A percentile compares a stretch with the other conserved stretches of the same genome.
Conservation (phyloP, 306 rosid genomes). For the Carpinus viminea region DNA sequence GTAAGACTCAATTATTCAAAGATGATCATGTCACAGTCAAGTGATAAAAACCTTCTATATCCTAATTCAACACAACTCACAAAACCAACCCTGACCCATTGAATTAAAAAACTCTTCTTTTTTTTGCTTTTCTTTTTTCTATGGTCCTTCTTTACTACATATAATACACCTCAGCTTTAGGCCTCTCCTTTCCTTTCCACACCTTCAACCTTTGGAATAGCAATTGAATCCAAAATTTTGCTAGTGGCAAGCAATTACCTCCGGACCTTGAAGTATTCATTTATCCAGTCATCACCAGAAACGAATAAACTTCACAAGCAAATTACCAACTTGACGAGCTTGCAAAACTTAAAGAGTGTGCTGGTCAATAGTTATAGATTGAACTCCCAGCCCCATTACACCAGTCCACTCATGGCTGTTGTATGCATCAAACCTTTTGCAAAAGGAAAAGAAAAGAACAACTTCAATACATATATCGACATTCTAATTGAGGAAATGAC, state of each 20-base stretch:
- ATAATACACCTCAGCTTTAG: neutral
- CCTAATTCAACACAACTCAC: neutral
- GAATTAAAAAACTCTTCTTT: neutral
- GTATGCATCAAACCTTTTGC: conserved; percentile 9
- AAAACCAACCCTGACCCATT: neutral
- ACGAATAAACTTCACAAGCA: neutral
- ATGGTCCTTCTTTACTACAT: neutral
- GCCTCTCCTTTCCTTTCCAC: neutral
- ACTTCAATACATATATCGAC: neutral
- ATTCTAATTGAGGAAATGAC: neutral
- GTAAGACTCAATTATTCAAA: neutral
- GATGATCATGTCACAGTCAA: neutral
- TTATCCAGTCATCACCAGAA: conserved; percentile 1
- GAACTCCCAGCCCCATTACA: neutral
- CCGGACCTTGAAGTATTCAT: neutral
- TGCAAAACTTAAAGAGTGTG: neutral
- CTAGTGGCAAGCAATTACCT: neutral
- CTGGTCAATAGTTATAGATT: neutral
- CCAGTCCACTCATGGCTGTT: neutral
- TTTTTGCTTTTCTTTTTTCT: neutral
- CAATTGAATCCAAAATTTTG: neutral
- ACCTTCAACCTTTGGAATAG: neutral
- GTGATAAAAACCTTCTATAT: neutral
- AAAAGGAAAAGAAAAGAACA: neutral
- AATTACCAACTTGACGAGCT: conserved; percentile 5